These are phyloP conservation scores for Camelina hispida DNA, from an alignment of 345 rosid species.

Conservation along the genomic window DNA sequence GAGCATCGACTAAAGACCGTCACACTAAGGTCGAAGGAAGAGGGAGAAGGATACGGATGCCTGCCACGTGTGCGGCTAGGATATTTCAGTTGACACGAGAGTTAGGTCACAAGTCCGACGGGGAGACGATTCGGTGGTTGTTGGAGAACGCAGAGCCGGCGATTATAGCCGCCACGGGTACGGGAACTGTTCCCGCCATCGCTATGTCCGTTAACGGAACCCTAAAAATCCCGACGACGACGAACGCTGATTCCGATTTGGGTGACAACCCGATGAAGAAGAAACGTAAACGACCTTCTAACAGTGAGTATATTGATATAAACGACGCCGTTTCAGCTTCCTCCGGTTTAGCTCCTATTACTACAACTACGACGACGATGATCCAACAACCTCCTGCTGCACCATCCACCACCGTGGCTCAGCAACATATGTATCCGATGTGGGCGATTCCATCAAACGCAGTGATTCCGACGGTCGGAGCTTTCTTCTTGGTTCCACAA, in stretches of 20 bases:
- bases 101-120: conserved; percentile 89
- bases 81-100: conserved; percentile 88
- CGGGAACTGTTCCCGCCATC: conserved; percentile 92
- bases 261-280: conserved; percentile 55
- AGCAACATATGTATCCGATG: conserved; percentile 61
- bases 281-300: conserved; percentile 74
- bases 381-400: conserved; percentile 21
- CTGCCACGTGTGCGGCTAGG: conserved; percentile 92
- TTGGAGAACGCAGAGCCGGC: conserved; percentile 89
- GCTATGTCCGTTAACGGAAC: conserved; percentile 93
- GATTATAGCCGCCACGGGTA: conserved; percentile 84
- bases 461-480: conserved; percentile 59
- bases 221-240: conserved; percentile 79
- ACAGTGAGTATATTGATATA: conserved; percentile 75
- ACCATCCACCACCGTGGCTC: conserved; percentile 5
- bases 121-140: conserved; percentile 89
- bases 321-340: conserved; percentile 56
- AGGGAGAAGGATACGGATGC: conserved; percentile 96
- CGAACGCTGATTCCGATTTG: conserved; percentile 48
- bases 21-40: conserved; percentile 96
- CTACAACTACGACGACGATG: conserved; percentile 8
- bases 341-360: conserved; percentile 60
- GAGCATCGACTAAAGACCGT: conserved; percentile 81
- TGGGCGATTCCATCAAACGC: conserved; percentile 84
- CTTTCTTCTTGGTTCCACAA: conserved; percentile 64